These are phyloP conservation scores for Vitis amurensis DNA, from an alignment of 164 flowering plant genomes.

Conservation along the genomic window DNA sequence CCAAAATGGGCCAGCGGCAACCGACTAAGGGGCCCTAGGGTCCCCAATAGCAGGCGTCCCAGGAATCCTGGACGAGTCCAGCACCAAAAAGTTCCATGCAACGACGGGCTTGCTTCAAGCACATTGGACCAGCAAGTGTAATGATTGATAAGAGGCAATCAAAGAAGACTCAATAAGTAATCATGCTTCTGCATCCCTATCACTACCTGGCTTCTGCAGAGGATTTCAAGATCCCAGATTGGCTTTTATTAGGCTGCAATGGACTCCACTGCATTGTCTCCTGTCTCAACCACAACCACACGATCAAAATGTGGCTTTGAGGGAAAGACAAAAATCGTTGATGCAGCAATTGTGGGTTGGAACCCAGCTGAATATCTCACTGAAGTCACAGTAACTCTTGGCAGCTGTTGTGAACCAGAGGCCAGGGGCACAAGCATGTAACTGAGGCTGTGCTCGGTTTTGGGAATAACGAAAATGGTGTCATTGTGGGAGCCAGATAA, in stretches of 20 bases:
- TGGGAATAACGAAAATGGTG: slow-evolving; percentile 64
- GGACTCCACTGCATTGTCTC: slow-evolving; percentile 20
- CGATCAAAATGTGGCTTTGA: slow-evolving; percentile 49
- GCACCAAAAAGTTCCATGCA: too few species aligned
- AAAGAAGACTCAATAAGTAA: too few species aligned
- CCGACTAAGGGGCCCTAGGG: too few species aligned
- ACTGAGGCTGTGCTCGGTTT: slow-evolving; percentile 57
- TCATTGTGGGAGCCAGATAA: slow-evolving; percentile 77
- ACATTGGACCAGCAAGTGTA: too few species aligned
- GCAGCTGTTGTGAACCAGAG: slow-evolving; percentile 73
- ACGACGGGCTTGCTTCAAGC: too few species aligned
- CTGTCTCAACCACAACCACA: slow-evolving; percentile 23
- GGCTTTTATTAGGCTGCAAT: slow-evolving; percentile 19
- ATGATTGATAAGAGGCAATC: too few species aligned
- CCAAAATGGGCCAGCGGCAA: too few species aligned
- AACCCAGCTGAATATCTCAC: slow-evolving; percentile 72
- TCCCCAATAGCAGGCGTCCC: too few species aligned
- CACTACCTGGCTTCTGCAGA: too few species aligned
- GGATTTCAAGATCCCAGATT: too few species aligned
- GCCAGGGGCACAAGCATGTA: slow-evolving; percentile 78
- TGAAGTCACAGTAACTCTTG: slow-evolving; percentile 66
- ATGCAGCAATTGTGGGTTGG: slow-evolving; percentile 60
- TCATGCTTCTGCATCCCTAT: too few species aligned
- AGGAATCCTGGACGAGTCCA: too few species aligned
- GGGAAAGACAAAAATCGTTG: slow-evolving; percentile 77